A percentile compares a stretch with the other conserved stretches of the same genome.
Conservation (phyloP, 2,329 filamentous ascomycete genomes). For the Clonostachys solani region DNA sequence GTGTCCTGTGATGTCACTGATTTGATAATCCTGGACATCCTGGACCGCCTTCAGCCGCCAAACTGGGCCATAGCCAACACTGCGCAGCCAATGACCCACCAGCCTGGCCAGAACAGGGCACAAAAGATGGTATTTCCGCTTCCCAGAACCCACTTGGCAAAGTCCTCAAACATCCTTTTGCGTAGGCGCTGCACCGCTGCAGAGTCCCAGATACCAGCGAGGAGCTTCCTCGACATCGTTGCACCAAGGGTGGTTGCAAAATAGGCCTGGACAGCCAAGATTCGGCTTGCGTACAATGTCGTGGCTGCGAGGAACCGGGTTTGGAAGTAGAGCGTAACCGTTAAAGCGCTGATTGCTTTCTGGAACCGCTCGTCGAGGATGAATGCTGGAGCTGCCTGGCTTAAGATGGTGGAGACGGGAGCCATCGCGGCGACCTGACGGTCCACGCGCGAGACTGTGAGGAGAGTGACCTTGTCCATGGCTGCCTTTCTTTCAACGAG, state of each 20-base stretch:
- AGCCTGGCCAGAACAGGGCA: constrained; percentile 54
- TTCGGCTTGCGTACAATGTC: constrained; percentile 15
- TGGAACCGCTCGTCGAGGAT: constrained; percentile 26
- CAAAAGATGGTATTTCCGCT: constrained; percentile 42
- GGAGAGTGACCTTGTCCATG: constrained; percentile 5
- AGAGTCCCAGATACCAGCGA: constrained; percentile 29
- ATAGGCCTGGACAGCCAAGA: constrained; percentile 17
- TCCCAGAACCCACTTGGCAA: constrained; percentile 46
- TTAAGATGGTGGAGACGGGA: constrained; percentile 11
- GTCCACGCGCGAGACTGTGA: constrained; percentile 1
- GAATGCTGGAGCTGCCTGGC: constrained; percentile 24
- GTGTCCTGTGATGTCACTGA: too few relatives aligned
- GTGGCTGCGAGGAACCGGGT: constrained; percentile 20
- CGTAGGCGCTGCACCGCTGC: constrained; percentile 26
- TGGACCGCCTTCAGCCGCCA: constrained; percentile 18
- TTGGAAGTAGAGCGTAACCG: constrained; percentile 21
- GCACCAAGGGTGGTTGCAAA: constrained; percentile 19
- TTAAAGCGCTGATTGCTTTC: constrained; percentile 20
- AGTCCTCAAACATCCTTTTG: constrained; percentile 45
- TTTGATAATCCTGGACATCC: too few relatives aligned
- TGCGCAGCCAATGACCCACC: constrained; percentile 39
- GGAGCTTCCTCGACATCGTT: constrained; percentile 18
- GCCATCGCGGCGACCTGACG: background rate
- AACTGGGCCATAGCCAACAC: constrained; percentile 25
- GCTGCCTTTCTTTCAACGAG: too few relatives aligned